Evolutionary conservation across 148 eudicot genomes (phyloP), one percentile per base, ranked within the genome.

Genomic region (Tetragonia tetragonoides): DNA sequence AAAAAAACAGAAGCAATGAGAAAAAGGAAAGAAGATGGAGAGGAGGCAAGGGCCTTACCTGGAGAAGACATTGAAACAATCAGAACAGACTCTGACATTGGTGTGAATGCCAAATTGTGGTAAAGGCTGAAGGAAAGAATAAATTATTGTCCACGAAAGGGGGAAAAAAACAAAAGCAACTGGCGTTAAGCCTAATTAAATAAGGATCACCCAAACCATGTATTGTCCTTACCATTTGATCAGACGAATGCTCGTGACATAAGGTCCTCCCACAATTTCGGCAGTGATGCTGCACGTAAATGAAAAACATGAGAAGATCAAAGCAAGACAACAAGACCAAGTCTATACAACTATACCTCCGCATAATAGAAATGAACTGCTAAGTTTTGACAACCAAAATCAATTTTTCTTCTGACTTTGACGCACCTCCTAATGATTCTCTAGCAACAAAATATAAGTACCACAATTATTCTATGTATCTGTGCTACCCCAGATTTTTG

Each of bases 201-300:
- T 11, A 59, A 61, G 23, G 10, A 42, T 10, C 41, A 56, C 9
- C 18, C 37, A 15, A 56, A 64, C 46, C 65, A 77, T 68, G 71
- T 63, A 49, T 63, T 56, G 54, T 46, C 67, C 85, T 54, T 90
- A 91, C 99, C 99, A 90, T 91, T 72, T 91, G 97, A 87, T 84
- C 75, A 37, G 97, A 83, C 39, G 99, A 95, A 83, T 95, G 99
- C 49, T 95, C 99, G 76, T 90, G 87, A 78, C 99, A 95, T 37
- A 95, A 84, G 39, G 97, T 91, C 80, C 93, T 88, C 83, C 97
- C 99, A 86, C 97, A 95, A 75, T 97, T 85, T 21, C 97, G 89
- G 76, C 99, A 95, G 77, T 95, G 99, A 81, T 95, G 97, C 99
- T 95, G 90, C 79, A 89, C 77, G 46, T 66, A 72, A 21, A 44